Base-by-base conservation (phyloP, 305 asterid genomes). In the Solanum chacoense region DNA sequence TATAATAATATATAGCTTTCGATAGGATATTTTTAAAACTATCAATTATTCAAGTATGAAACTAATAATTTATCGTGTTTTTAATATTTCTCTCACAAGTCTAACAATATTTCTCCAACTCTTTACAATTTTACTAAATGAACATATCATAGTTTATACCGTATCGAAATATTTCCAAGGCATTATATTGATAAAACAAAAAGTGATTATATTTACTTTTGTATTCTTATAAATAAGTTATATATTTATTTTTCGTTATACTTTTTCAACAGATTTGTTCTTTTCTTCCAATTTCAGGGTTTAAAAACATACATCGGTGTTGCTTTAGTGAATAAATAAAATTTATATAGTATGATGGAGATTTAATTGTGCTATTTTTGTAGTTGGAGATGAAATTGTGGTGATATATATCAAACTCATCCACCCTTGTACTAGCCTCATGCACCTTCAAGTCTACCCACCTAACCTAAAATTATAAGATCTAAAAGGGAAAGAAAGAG, bases 31-130 rank as follows among this genome's bases (percentile, higher is more conserved):
- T 18, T 18, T 7, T 55, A 55, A 18, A 55, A 0, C n/a, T 55
- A 0, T 55, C 10, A 7, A 18, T 55, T 55, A 55, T 55, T 59
- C 2, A 2, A 59, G 26, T 7, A 55, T 18, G 2, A 55, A 55
- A 55, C 0, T 20, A 7, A 59, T 18, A 59, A 7, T 59, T 59
- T 59, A 0, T 59, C 26, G 0, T 59, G 2, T 59, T 20, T 59
- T 59, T 20, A 59, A 20, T 7, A 59, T 0, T 59, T 59, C 1
- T 1, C 11, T 59, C 26, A 20, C 5, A 0, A 50, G 50, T 40
- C 5, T 55, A 18, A 7, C 2, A 7, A 8, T 20, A 7, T 0
- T 16, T 50, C n/a, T 50, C 65, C 9, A 16, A 50, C 1, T 16
- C 65, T 50, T 50, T 50, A 50, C 65, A 6, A 16, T 50, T 16